These are phyloP conservation scores for Nematocida sp. DNA, from an alignment of 371 early-diverging fungal species.

Conservation along the genomic window DNA sequence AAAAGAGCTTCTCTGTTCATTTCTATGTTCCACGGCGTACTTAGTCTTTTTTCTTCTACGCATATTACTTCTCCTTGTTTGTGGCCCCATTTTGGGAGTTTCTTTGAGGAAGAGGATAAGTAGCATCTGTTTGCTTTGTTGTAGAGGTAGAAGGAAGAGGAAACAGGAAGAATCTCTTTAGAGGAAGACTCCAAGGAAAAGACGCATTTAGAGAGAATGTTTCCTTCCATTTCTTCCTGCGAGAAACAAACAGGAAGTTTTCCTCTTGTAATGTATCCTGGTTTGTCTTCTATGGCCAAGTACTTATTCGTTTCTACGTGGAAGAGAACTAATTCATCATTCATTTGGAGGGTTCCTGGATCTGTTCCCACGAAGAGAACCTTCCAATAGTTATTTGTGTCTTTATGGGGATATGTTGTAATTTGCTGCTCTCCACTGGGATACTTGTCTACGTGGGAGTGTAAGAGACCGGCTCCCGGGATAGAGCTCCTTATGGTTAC, in stretches of 20 bases:
- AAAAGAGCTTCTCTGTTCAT: conserved; percentile 68
- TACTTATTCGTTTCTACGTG: conserved; percentile 68
- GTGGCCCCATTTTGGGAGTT: conserved; percentile 94
- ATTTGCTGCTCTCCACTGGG: conserved; percentile 92
- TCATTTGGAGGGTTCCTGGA: conserved; percentile 36
- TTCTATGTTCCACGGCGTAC: conserved; percentile 91
- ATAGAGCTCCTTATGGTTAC: conserved; percentile 79
- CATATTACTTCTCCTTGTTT: conserved; percentile 86
- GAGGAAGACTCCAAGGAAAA: conserved; percentile 44
- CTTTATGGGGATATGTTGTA: conserved; percentile 93
- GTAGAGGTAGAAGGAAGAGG: conserved; percentile 78
- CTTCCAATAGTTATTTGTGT: conserved; percentile 86
- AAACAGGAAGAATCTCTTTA: conserved; percentile 70
- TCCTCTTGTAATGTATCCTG: conserved; percentile 70
- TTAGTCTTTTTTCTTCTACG: conserved; percentile 70
- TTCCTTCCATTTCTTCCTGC: conserved; percentile 59
- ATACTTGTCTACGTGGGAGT: conserved; percentile 87
- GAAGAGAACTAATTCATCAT: conserved; percentile 63
- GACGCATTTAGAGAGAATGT: conserved; percentile 55
- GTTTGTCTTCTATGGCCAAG: conserved; percentile 76
- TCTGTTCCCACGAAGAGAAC: conserved; percentile 62
- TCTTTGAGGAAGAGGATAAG: conserved; percentile 73
- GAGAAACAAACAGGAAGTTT: conserved; percentile 57
- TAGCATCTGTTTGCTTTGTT: conserved; percentile 76
- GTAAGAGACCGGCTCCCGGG: conserved; percentile 82